These are phyloP conservation scores for Parastagonospora avenae DNA, from an alignment of 2,329 filamentous ascomycete genomes.

Conservation along the genomic window DNA sequence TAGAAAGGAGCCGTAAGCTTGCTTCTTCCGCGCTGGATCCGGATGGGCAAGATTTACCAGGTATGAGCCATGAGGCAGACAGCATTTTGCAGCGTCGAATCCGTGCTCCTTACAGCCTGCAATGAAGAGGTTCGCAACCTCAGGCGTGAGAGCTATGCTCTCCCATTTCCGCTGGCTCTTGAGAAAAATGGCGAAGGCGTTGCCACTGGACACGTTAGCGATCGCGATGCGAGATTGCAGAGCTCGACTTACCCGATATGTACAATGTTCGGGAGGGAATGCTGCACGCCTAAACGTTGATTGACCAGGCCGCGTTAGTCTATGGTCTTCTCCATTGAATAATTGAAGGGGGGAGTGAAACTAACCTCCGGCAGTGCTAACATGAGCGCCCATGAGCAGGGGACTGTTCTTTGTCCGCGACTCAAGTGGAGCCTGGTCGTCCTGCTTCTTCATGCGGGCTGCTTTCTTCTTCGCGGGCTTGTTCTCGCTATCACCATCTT, in stretches of 20 bases:
- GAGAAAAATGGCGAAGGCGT: conserved; percentile 91
- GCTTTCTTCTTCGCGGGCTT: conserved; percentile 48
- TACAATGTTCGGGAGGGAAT: conserved; percentile 76
- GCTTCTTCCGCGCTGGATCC: conserved; percentile 77
- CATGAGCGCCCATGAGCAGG: conserved; percentile 91
- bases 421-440: conserved; percentile 64
- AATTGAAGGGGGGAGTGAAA: conserved; percentile 8
- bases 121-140: conserved; percentile 72
- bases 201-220: conserved; percentile 63
- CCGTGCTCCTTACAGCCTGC: conserved; percentile 68
- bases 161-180: conserved; percentile 97
- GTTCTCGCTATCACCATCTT: conserved; percentile 50
- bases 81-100: conserved; percentile 74
- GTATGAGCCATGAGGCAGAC: conserved; percentile 93
- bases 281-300: conserved; percentile 74
- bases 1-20: conserved; percentile 84
- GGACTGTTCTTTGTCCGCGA: conserved; percentile 72
- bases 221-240: not conserved
- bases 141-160: conserved; percentile 74
- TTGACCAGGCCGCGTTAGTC: conserved; percentile 23
- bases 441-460: conserved; percentile 53
- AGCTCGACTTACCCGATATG: conserved; percentile 66
- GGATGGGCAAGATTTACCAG: conserved; percentile 92
- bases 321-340: conserved; percentile 1
- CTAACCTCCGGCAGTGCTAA: conserved; percentile 83